These are phyloP conservation scores for Exserohilum rostratum DNA, from an alignment of 2,329 filamentous ascomycete genomes.

Conservation along the genomic window DNA sequence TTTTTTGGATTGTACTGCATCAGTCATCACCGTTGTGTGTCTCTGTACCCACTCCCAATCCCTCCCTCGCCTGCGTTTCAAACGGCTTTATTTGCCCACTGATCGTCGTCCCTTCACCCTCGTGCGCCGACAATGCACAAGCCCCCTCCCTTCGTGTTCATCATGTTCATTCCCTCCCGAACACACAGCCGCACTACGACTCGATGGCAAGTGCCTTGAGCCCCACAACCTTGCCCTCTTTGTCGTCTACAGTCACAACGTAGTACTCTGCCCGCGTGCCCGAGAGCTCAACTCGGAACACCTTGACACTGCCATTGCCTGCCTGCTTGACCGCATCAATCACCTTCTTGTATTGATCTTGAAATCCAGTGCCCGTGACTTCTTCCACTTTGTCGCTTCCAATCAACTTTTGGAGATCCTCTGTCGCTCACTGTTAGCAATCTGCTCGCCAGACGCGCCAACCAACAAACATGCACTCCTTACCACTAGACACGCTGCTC, in stretches of 20 bases:
- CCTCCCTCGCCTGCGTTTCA: conserved; percentile 8
- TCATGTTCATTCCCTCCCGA: not conserved
- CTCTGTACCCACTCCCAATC: conserved; percentile 5
- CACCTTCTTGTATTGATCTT: conserved; percentile 71
- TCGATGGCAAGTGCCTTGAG: conserved; percentile 80
- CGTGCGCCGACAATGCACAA: not conserved
- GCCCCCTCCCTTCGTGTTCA: not conserved
- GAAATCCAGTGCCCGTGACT: conserved; percentile 73
- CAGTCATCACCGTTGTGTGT: conserved; percentile 3
- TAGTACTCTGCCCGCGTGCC: conserved; percentile 77
- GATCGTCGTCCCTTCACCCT: not conserved
- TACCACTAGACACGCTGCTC: conserved; percentile 63
- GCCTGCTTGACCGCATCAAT: conserved; percentile 72
- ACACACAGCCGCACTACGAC: conserved; percentile 36
- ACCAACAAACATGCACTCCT: conserved; percentile 17
- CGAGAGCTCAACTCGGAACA: conserved; percentile 72
- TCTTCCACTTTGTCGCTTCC: conserved; percentile 67
- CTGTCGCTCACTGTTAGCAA: conserved; percentile 51
- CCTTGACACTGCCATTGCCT: conserved; percentile 71
- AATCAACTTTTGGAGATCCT: conserved; percentile 72
- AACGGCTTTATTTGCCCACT: conserved; percentile 11
- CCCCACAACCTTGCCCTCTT: conserved; percentile 71
- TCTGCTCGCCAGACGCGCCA: not conserved
- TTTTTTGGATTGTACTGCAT: not conserved
- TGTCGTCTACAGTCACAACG: conserved; percentile 68